Percentiles rank a stretch among this genome's conserved stretches.
Evolutionary conservation across 805 yeast genomes (phyloP).

Genomic region (Metschnikowia kunwiensis): DNA sequence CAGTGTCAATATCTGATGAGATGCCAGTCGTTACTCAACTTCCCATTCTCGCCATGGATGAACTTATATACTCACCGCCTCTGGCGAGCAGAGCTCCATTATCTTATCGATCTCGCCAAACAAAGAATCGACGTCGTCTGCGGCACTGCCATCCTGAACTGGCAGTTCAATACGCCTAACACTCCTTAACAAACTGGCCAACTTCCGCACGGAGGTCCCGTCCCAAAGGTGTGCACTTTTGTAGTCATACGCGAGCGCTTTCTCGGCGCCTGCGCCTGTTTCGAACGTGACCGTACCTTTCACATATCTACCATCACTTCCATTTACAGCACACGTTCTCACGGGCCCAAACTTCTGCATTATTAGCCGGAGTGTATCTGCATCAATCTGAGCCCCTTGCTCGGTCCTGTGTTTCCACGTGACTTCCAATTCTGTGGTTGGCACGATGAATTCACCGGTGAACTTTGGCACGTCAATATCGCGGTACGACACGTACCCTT

Average conservation of each 20-base stretch:
- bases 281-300: slow-evolving; percentile 37
- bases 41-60: too few species aligned
- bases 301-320: slow-evolving; percentile 28
- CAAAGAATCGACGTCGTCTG: too few species aligned
- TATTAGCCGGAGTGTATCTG: slow-evolving; percentile 32
- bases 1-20: too few species aligned
- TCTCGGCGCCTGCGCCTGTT: slow-evolving; percentile 23
- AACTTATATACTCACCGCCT: too few species aligned
- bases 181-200: slow-evolving; percentile 46
- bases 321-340: slow-evolving; percentile 5
- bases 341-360: slow-evolving; percentile 49
- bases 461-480: slow-evolving; percentile 19
- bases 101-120: too few species aligned
- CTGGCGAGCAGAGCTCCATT: too few species aligned
- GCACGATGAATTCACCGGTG: slow-evolving; percentile 5
- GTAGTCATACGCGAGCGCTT: slow-evolving; percentile 44
- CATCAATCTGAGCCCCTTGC: slow-evolving; percentile 28
- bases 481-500: slow-evolving; percentile 20
- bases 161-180: slow-evolving; percentile 3
- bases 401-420: slow-evolving; percentile 47
- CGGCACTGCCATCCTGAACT: too few species aligned
- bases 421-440: slow-evolving; percentile 23
- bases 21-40: too few species aligned
- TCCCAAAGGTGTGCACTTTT: slow-evolving; percentile 45
- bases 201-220: slow-evolving; percentile 38